These are phyloP conservation scores for Fusarium coicis DNA, from an alignment of 2,329 filamentous ascomycete genomes.

Conservation along the genomic window DNA sequence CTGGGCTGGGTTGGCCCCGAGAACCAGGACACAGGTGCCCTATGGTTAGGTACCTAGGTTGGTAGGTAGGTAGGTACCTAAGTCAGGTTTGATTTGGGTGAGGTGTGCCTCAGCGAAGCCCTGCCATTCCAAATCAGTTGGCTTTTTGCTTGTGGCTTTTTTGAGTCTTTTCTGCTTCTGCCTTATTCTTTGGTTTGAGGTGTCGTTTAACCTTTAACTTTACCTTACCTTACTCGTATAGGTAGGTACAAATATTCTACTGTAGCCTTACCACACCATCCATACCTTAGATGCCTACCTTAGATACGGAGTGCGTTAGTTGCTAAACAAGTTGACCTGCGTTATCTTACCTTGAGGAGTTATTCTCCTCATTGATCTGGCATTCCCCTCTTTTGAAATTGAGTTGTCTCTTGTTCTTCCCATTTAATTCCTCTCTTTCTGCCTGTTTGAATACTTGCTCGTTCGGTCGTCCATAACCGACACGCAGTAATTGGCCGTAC, in stretches of 20 bases:
- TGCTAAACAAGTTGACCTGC: not conserved
- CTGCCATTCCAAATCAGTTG: slow-evolving; percentile 27
- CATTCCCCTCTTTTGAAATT: slow-evolving; percentile 26
- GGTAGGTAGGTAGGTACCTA: no score
- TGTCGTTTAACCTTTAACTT: slow-evolving; percentile 17
- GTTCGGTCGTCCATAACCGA: slow-evolving; percentile 24
- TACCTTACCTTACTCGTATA: slow-evolving; percentile 12
- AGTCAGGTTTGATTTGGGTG: not conserved
- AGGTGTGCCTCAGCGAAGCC: not conserved
- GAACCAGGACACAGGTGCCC: slow-evolving; percentile 43
- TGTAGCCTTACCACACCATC: slow-evolving; percentile 11
- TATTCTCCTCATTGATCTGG: slow-evolving; percentile 33
- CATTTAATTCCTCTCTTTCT: not conserved
- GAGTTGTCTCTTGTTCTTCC: slow-evolving; percentile 6
- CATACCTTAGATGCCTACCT: not conserved
- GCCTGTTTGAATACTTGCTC: slow-evolving; percentile 31
- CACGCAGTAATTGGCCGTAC: slow-evolving; percentile 31
- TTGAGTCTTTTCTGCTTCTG: slow-evolving; percentile 1
- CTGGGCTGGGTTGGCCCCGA: slow-evolving; percentile 42
- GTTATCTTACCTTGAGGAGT: slow-evolving; percentile 17
- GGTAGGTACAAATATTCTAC: not conserved
- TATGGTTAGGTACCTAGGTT: not conserved
- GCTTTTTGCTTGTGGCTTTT: not conserved
- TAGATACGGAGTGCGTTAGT: not conserved
- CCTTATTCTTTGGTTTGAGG: not conserved